A percentile compares a stretch with the other conserved stretches of the same genome.
Evolutionary conservation across 1,139 yeast species (phyloP).

Genomic region (Debaryomyces singareniensis): DNA sequence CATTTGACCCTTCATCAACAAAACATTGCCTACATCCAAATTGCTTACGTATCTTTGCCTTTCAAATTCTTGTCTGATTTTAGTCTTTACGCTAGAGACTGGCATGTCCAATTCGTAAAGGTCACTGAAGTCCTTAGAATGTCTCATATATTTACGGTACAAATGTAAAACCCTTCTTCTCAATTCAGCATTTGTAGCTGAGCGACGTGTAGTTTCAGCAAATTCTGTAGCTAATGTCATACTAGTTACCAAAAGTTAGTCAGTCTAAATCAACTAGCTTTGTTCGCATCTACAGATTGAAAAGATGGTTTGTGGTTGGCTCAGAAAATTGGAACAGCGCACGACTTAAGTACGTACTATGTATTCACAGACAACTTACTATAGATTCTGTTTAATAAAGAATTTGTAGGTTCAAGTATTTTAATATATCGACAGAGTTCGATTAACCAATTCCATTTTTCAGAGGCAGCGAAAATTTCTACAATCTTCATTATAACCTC

Average conservation of each 20-base stretch:
- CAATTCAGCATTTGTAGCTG: conserved; percentile 57
- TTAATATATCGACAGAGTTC: conserved; percentile 42
- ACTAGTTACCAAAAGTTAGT: conserved; percentile 3
- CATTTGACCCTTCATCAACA: conserved; percentile 82
- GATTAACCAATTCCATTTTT: conserved; percentile 41
- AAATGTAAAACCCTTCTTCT: conserved; percentile 59
- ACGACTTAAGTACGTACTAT: conserved; percentile 2
- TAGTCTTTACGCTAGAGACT: conserved; percentile 73
- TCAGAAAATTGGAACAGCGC: conserved; percentile 3
- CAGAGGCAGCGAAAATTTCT: conserved; percentile 23
- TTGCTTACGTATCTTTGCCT: conserved; percentile 70
- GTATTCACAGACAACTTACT: conserved; percentile 1
- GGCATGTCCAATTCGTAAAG: conserved; percentile 80
- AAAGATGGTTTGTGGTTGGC: conserved; percentile 26
- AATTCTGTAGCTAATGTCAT: conserved; percentile 75
- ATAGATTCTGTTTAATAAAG: conserved; percentile 15
- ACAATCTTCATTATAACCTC: conserved; percentile 29
- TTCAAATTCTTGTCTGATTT: conserved; percentile 85
- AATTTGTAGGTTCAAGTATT: conserved; percentile 34
- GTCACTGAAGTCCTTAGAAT: conserved; percentile 57
- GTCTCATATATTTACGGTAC: conserved; percentile 67
- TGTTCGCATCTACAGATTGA: conserved; percentile 6
- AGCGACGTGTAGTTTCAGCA: conserved; percentile 74
- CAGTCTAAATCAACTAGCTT: neutral
- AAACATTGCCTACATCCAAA: conserved; percentile 57